phyloP scores from a whole-genome alignment of 441 rosid species.

The Populus hybrid region DNA sequence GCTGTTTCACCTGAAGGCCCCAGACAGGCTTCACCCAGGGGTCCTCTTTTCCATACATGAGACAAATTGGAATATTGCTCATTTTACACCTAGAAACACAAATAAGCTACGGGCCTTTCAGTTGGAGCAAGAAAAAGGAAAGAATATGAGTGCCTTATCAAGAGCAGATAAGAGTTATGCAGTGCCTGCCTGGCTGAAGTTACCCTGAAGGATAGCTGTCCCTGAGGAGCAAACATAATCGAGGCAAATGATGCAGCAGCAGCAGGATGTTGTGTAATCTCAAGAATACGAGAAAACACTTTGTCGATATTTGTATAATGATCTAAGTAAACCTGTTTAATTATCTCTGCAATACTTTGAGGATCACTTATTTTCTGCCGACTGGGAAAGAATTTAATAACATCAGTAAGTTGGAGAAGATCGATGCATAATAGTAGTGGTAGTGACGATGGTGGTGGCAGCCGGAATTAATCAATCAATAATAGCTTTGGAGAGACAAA shows the following conservation, averaged over 20 bases:
- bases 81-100: conserved; percentile 52
- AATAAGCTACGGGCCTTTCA: conserved; percentile 6
- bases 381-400: conserved; percentile 31
- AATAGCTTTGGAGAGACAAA: too few relatives aligned
- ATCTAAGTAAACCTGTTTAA: conserved; percentile 84
- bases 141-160: background rate
- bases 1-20: conserved; percentile 73
- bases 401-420: too few relatives aligned
- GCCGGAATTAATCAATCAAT: too few relatives aligned
- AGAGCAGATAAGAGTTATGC: background rate
- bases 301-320: conserved; percentile 76
- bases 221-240: conserved; percentile 89
- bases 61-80: conserved; percentile 62
- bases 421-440: too few relatives aligned
- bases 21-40: conserved; percentile 93
- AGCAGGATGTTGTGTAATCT: conserved; percentile 83
- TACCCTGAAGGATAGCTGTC: conserved; percentile 62
- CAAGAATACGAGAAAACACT: conserved; percentile 68
- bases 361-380: conserved; percentile 95
- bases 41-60: conserved; percentile 89
- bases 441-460: too few relatives aligned
- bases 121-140: background rate
- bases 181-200: conserved; percentile 51
- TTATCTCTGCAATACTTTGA: conserved; percentile 67
- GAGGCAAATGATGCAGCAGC: conserved; percentile 98